Evolutionary conservation across 1,284 basidiomycete species (phyloP), one percentile per base, ranked within the genome.

Genomic region (Melampsora americana): DNA sequence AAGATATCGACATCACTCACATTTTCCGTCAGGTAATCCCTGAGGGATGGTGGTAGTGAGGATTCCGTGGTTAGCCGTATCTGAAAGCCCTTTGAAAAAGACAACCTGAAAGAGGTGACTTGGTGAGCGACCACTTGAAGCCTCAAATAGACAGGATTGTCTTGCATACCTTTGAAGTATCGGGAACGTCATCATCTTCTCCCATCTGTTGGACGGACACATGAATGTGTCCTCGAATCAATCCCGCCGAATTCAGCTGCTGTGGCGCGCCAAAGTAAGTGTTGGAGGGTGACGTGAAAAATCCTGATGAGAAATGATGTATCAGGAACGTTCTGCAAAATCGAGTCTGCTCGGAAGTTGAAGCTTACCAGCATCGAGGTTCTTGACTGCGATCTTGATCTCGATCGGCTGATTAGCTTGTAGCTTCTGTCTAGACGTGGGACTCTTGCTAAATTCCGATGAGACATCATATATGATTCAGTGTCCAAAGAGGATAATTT

Each of bases 31-130:
- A 14, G 71, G 71, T 18, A 74, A 53, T 30, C 71, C 71, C 9
- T 48, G 46, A 12, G 28, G 50, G 20, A 74, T 32, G 14, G 71
- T 56, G 7, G 50, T 46, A 18, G 39, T 56, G 3, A 74, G 30
- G 39, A 56, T 59, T 14, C 71, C 71, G 26, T 59, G 32, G 14
- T 53, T 39, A 14, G 23, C 9, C 44, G 18, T 26, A 30, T 74
- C 53, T 16, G 62, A 12, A 44, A 74, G 42, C 7, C 71, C 71
- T 66, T 74, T 74, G 48, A 73, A 73, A 28, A 73, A 73, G 48
- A 26, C 35, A 53, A 56, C 4, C 70, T 62, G n/a, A 11, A 48
- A 26, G 20, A 68, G 9, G 30, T 9, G 14, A n/a, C 46, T 46
- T 20, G 6, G 28, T 28, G 14, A 23, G 46, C 48, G 30, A 39